Base-by-base conservation (phyloP, 192 early-diverging fungal species). In the Backusella tarrabulga region DNA sequence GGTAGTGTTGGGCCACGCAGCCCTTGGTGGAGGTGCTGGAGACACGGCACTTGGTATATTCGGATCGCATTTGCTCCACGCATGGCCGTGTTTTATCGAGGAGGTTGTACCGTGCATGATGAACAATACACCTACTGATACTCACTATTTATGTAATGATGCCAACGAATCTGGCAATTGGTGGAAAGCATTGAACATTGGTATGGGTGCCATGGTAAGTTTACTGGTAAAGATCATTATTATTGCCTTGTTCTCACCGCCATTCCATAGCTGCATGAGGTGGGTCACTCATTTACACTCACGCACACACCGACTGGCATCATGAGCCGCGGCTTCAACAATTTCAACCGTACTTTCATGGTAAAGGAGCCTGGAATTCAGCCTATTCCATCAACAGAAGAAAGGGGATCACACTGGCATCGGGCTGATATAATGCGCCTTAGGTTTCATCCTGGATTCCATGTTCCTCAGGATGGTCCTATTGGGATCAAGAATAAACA, bases 301-400 rank as follows among this genome's bases (percentile, higher is more conserved):
- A 80, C 84, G 0, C 92, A 93, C 77, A 90, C 56, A 26, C 56
- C 56, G 4, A 63, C 56, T 3, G 56, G 56, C n/a, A 84, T 92
- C 34, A 92, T 92, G 91, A 72, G 60, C 14, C 85, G 91, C 35
- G 91, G 91, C 11, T 92, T 83, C 78, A 89, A 91, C 69, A 85
- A 92, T 66, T 88, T 80, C 38, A 91, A 91, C 82, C 86, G 91
- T 34, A 87, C 91, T 4, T 92, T 92, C 60, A 90, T 91, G 81
- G 86, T 83, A 0, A 83, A 86, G 34, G 87, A 89, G 42, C 89
- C 90, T 14, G 81, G 83, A 36, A 23, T 63, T 12, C 36, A 74
- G 21, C 88, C 88, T 0, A 84, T 92, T 19, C 76, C 77, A n/a
- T 86, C 89, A n/a, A 56, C 68, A 6, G 85, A 88, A 40, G 91